phyloP scores from a whole-genome alignment of 495 filamentous ascomycete species.

The Beverwykella pulmonaria region DNA sequence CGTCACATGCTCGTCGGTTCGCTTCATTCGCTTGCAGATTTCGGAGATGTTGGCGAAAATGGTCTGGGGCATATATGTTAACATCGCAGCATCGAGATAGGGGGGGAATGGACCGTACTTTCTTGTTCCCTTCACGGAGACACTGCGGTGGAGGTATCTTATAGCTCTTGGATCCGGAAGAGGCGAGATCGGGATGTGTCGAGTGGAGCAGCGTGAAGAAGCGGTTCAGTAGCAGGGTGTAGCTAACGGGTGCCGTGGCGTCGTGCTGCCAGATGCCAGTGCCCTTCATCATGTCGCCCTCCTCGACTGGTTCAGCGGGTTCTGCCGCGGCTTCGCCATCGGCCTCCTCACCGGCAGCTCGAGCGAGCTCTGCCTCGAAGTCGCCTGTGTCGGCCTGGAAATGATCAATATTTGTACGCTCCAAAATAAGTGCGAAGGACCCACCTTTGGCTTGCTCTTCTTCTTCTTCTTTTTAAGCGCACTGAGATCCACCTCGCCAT shows the following conservation, averaged over 20 bases:
- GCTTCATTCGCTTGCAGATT: constrained; percentile 93
- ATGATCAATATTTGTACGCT: constrained; percentile 42
- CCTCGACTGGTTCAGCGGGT: constrained; percentile 47
- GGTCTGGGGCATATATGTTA: constrained; percentile 54
- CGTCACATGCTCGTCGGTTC: constrained; percentile 94
- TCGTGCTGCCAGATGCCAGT: constrained; percentile 94
- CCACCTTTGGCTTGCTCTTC: constrained; percentile 56
- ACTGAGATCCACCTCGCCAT: constrained; percentile 72
- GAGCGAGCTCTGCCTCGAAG: constrained; percentile 79
- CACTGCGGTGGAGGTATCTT: constrained; percentile 99
- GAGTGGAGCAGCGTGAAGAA: constrained; percentile 91
- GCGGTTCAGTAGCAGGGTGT: constrained; percentile 78
- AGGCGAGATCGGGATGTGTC: constrained; percentile 91
- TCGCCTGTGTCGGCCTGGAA: constrained; percentile 63
- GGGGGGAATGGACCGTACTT: constrained; percentile 40
- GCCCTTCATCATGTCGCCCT: constrained; percentile 82
- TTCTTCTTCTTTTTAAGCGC: constrained; percentile 94
- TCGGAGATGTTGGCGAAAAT: constrained; percentile 97
- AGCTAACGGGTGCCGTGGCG: constrained; percentile 72
- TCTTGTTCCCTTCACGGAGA: constrained; percentile 99
- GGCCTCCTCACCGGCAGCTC: constrained; percentile 63
- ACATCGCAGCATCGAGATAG: neutral
- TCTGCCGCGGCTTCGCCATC: constrained; percentile 57
- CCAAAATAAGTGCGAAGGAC: neutral
- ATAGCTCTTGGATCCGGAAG: constrained; percentile 86